Base-by-base conservation (phyloP, 1,284 basidiomycete species). In the Ustilago bromivora region DNA sequence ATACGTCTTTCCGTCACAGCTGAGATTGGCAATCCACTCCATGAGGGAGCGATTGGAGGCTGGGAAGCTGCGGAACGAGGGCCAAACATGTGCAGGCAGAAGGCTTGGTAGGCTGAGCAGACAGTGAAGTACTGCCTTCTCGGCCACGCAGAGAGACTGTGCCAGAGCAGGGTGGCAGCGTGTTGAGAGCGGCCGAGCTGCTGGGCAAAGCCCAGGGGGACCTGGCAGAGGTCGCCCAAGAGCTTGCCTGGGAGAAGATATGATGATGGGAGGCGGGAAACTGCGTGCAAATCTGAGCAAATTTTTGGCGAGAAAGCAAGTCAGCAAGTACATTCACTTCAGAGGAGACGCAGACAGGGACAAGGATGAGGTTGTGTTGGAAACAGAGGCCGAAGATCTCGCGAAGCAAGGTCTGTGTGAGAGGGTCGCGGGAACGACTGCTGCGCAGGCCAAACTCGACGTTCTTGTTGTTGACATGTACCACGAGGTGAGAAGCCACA, bases 321-420 rank as follows among this genome's bases (percentile, higher is more conserved):
- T 41, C 40, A 41, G 40, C 40, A 41, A 41, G 40, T 17, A 41
- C 40, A 15, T 41, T 41, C 1, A 2, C 40, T 15, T 28, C 32
- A 53, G 19, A 13, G 10, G 32, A 13, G 31, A 53, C 32, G 4
- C 51, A 17, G 12, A 53, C 15, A 3, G 51, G 51, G 23, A 31
- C 10, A 8, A 53, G 23, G 7, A 13, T 53, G 19, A 53, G 51
- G n/a, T 53, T 53, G 51, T 53, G 51, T 8, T 6, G 15, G 51
- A 53, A 53, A 53, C 51, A 53, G 31, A 53, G 32, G 9, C 51
- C 15, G 4, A 53, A 53, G 51, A 53, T 53, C 51, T 53, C 31
- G 0, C 51, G 5, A 17, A 53, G 23, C 4, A 53, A 31, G 12
- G 6, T 23, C 15, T 53, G 51, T 4, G 51, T 53, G 28, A 53